phyloP scores from a whole-genome alignment of 106 monocot species.

The Platanthera zijinensis region DNA sequence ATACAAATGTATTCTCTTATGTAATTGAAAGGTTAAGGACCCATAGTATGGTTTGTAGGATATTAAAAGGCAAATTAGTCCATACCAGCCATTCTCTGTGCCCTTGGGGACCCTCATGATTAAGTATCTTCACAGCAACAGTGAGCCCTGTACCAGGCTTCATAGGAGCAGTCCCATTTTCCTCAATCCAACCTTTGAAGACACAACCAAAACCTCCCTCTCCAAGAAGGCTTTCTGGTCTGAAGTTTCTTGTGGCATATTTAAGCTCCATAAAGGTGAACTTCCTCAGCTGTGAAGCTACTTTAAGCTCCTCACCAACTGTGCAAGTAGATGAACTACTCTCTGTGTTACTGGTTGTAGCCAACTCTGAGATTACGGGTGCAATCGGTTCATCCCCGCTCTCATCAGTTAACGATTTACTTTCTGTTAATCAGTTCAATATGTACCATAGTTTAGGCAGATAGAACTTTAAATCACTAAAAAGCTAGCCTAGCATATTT shows the following conservation, averaged over 20 bases:
- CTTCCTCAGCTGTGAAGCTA: slow-evolving; percentile 28
- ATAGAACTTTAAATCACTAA: background rate
- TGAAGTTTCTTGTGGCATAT: slow-evolving; percentile 34
- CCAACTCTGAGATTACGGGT: slow-evolving; percentile 18
- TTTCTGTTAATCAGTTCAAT: slow-evolving; percentile 14
- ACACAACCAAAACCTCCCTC: slow-evolving; percentile 46
- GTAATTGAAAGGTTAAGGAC: background rate
- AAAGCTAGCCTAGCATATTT: background rate
- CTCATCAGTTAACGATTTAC: slow-evolving; percentile 26
- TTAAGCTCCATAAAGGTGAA: slow-evolving; percentile 32
- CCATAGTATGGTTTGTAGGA: background rate
- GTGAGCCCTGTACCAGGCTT: slow-evolving; percentile 43
- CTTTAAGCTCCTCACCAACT: slow-evolving; percentile 21
- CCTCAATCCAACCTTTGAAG: slow-evolving; percentile 42
- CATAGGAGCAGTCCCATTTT: slow-evolving; percentile 35
- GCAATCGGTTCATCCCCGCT: slow-evolving; percentile 21
- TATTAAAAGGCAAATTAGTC: background rate
- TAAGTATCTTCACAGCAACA: slow-evolving; percentile 38
- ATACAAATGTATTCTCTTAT: background rate
- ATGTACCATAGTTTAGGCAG: background rate
- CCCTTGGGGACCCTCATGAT: slow-evolving; percentile 42
- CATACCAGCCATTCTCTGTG: slow-evolving; percentile 46
- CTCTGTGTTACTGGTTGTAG: slow-evolving; percentile 34
- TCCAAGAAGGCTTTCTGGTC: slow-evolving; percentile 36
- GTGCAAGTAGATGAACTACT: slow-evolving; percentile 28